Conservation (phyloP, 140 eudicot genomes). For the Anethum foeniculum region DNA sequence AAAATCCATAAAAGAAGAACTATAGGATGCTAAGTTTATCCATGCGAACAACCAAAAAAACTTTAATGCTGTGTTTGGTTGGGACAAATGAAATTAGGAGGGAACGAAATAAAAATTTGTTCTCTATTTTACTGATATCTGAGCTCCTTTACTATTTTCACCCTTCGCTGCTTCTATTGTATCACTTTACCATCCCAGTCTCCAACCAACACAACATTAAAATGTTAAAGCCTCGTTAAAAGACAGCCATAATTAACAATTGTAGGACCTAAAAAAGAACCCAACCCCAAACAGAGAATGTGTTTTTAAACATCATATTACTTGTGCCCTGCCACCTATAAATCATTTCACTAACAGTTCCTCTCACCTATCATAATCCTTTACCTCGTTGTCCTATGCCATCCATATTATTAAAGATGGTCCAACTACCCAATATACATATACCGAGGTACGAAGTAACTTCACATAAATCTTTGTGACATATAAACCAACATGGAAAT, state of each 20-base stretch:
- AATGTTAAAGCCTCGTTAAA: not conserved
- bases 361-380: not conserved
- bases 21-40: not conserved
- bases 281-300: not conserved
- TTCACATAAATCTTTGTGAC: not conserved
- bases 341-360: not conserved
- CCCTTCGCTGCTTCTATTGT: not conserved
- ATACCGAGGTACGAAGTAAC: not conserved
- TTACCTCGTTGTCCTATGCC: not conserved
- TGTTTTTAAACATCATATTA: not conserved
- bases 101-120: too few species aligned
- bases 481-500: slow-evolving; percentile 7
- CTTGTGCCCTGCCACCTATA: not conserved
- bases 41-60: not conserved
- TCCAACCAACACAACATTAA: not conserved
- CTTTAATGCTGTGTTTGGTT: not conserved
- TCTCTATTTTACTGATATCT: not conserved
- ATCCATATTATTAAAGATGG: not conserved
- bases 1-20: not conserved
- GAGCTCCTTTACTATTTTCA: not conserved
- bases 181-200: not conserved
- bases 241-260: not conserved
- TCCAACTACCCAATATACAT: not conserved
- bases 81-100: too few species aligned
- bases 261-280: not conserved